These are phyloP conservation scores for Cordyceps tenuipes DNA, from an alignment of 2,329 filamentous ascomycete genomes.

Conservation along the genomic window DNA sequence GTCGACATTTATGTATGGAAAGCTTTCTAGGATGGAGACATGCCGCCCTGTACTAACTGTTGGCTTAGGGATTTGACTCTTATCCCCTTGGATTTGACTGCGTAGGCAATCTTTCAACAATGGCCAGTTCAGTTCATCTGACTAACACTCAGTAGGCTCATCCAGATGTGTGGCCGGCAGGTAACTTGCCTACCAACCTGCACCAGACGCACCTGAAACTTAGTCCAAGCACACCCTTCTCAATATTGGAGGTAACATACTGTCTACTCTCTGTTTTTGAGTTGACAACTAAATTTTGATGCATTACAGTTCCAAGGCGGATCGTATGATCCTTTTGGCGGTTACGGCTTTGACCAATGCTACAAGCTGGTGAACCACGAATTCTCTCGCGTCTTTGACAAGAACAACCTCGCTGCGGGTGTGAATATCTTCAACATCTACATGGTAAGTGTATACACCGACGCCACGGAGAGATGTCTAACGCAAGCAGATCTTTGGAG, in stretches of 20 bases:
- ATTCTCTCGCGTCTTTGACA: slow-evolving; percentile 71
- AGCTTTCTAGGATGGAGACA: background rate
- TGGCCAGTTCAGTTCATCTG: background rate
- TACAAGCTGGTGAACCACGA: slow-evolving; percentile 59
- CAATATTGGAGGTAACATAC: slow-evolving; percentile 45
- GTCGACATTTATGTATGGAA: slow-evolving; percentile 47
- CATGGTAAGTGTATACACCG: slow-evolving; percentile 46
- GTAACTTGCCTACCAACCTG: slow-evolving; percentile 36
- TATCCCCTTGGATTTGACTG: slow-evolving; percentile 56
- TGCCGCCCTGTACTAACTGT: background rate
- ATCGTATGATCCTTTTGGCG: slow-evolving; percentile 67
- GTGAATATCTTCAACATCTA: slow-evolving; percentile 64
- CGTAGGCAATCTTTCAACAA: background rate
- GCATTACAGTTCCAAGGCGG: slow-evolving; percentile 56
- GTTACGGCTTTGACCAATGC: slow-evolving; percentile 60
- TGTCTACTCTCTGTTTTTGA: too few species aligned
- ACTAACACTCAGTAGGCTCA: slow-evolving; percentile 30
- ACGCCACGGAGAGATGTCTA: background rate
- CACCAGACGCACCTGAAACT: slow-evolving; percentile 46
- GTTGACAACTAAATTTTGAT: background rate
- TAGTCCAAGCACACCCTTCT: slow-evolving; percentile 58
- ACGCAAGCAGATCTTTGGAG: slow-evolving; percentile 51
- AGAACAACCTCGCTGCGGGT: slow-evolving; percentile 61
- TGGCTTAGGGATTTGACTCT: slow-evolving; percentile 45
- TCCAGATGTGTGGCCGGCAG: slow-evolving; percentile 31